Conservation (phyloP, 768 basidiomycete species). For the Calocera cornea region DNA sequence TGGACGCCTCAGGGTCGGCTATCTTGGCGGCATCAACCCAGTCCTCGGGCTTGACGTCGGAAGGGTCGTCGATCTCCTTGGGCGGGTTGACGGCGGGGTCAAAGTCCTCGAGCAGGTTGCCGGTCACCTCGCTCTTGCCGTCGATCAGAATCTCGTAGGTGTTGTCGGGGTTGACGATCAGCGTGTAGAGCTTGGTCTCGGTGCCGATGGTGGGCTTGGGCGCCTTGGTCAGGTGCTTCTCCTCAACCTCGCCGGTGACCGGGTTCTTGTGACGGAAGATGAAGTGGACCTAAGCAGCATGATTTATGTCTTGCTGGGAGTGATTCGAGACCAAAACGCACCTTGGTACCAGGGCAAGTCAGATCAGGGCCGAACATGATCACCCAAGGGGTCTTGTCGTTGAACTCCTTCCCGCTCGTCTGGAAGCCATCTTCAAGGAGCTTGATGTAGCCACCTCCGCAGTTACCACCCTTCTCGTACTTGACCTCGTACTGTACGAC, state of each 20-base stretch:
- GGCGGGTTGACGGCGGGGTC: constrained; percentile 84
- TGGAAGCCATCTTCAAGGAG: constrained; percentile 90
- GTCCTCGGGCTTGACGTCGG: constrained; percentile 75
- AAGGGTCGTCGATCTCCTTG: constrained; percentile 83
- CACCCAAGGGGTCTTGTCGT: constrained; percentile 85
- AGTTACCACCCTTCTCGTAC: constrained; percentile 97
- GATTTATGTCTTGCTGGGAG: background rate
- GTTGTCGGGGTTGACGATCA: constrained; percentile 85
- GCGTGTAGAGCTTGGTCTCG: constrained; percentile 85
- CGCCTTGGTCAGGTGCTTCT: constrained; percentile 81
- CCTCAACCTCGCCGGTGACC: constrained; percentile 80
- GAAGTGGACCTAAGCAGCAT: constrained; percentile 65
- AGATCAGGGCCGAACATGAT: constrained; percentile 97
- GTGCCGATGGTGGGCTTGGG: constrained; percentile 82
- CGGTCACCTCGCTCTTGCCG: constrained; percentile 63
- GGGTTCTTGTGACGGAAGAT: constrained; percentile 98
- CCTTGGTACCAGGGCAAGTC: constrained; percentile 86
- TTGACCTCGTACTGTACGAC: constrained; percentile 99
- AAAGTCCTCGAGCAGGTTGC: constrained; percentile 86
- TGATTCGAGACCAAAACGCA: constrained; percentile 21
- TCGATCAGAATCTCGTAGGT: constrained; percentile 88
- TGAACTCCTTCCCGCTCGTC: constrained; percentile 82
- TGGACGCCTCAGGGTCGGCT: constrained; percentile 66
- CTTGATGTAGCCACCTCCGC: constrained; percentile 98
- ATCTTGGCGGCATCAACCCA: constrained; percentile 92